These are phyloP conservation scores for Diaporthe citri DNA, from an alignment of 2,329 filamentous ascomycete species.

Conservation along the genomic window DNA sequence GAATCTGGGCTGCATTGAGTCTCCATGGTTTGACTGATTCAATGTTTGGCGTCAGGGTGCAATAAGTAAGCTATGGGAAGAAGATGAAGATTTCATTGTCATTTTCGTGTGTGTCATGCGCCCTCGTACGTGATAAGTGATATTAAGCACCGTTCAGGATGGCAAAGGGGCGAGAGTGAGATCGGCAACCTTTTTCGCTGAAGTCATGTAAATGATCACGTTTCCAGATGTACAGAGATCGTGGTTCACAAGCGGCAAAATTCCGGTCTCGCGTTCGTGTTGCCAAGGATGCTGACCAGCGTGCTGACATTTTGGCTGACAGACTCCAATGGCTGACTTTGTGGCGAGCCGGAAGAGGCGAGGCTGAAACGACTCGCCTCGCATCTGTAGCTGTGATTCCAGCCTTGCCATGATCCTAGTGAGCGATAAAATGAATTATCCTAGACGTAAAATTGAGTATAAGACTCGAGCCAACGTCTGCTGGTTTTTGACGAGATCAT, in stretches of 20 bases:
- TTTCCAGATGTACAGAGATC: not conserved
- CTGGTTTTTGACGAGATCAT: not conserved
- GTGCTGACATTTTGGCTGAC: conserved; percentile 25
- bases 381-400: not conserved
- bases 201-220: not conserved
- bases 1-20: too few species aligned
- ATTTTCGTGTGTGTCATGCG: too few species aligned
- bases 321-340: not conserved
- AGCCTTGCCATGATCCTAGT: not conserved
- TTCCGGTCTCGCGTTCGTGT: not conserved
- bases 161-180: accelerated
- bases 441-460: not conserved
- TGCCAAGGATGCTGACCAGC: not conserved
- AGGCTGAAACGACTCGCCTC: not conserved
- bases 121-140: too few species aligned
- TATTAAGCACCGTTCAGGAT: not conserved
- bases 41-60: too few species aligned
- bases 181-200: not conserved
- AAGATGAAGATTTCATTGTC: too few species aligned
- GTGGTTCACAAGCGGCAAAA: not conserved
- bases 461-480: not conserved
- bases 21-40: too few species aligned
- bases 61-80: too few species aligned
- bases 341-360: not conserved
- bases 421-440: accelerated